phyloP scores from a whole-genome alignment of 768 basidiomycete genomes.

The Scleroderma bovista region DNA sequence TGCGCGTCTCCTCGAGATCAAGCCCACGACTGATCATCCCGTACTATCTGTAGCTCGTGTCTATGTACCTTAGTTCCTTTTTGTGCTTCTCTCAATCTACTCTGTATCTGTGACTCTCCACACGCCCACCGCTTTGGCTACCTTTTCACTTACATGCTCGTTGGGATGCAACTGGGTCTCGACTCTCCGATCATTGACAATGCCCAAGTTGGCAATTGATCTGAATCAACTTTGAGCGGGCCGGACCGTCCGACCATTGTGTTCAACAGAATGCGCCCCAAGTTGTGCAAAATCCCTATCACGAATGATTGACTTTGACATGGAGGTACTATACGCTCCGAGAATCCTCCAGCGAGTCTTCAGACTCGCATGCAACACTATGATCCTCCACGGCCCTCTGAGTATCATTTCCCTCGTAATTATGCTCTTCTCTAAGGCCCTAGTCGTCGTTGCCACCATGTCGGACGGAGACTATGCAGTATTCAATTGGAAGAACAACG shows the following conservation, averaged over 20 bases:
- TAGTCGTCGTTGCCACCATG: conserved; percentile 14
- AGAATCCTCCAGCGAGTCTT: no score
- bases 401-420: conserved; percentile 9
- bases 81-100: no score
- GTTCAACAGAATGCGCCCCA: not conserved
- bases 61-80: no score
- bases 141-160: no score
- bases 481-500: conserved; percentile 9
- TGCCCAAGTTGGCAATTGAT: no score
- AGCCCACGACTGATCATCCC: no score
- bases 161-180: no score
- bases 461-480: conserved; percentile 15
- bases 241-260: not conserved
- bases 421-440: conserved; percentile 17
- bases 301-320: not conserved
- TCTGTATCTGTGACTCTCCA: no score
- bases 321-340: not conserved
- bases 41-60: no score
- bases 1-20: no score
- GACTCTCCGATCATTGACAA: no score
- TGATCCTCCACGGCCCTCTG: conserved; percentile 6
- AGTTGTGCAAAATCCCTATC: not conserved
- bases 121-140: no score
- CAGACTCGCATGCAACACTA: not conserved
- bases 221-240: not conserved